phyloP scores from a whole-genome alignment of 495 filamentous ascomycete genomes.

The Trichoderma erinaceum region DNA sequence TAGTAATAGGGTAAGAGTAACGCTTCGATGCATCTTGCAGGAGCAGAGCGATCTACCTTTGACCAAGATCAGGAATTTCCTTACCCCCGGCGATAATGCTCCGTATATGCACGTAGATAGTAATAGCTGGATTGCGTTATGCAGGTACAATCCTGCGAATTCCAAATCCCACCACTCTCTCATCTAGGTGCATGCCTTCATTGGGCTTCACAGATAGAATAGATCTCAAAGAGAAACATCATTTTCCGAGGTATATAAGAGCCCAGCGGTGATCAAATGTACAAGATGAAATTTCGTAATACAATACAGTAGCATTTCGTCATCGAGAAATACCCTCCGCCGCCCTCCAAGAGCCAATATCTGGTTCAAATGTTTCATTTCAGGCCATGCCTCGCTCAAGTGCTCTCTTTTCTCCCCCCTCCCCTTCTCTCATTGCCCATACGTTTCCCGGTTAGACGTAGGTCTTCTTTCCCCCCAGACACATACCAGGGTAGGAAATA shows the following conservation, averaged over 20 bases:
- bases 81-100: no score
- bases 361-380: neutral
- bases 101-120: no score
- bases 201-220: no score
- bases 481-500: neutral
- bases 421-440: neutral
- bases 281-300: neutral
- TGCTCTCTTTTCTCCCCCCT: neutral
- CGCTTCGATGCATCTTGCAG: no score
- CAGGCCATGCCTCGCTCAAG: neutral
- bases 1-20: no score
- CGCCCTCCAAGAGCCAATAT: neutral
- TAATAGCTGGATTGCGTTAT: no score
- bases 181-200: no score
- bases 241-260: neutral
- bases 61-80: no score
- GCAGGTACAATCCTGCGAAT: no score
- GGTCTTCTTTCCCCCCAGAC: neutral
- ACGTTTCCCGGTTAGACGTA: neutral
- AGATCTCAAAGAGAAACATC: neutral
- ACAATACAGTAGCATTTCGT: conserved; percentile 5
- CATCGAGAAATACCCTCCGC: neutral
- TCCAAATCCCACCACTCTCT: no score
- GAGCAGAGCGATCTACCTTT: no score
- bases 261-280: conserved; percentile 7